phyloP scores from a whole-genome alignment of 768 basidiomycete genomes.

The Termitomyces sp. region DNA sequence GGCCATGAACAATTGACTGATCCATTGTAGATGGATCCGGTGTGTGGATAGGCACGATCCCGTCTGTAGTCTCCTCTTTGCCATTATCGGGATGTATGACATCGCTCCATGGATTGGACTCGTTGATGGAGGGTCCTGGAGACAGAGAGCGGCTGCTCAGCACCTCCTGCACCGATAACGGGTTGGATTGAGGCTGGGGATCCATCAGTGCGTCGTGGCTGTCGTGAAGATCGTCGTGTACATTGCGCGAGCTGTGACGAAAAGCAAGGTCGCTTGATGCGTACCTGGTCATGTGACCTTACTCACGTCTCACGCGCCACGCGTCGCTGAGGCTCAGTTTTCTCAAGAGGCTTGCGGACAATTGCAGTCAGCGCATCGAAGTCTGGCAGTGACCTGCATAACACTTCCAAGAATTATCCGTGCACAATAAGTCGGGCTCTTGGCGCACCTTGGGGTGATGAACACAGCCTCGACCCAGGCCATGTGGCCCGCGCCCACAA shows the following conservation, averaged over 20 bases:
- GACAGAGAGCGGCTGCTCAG: not conserved
- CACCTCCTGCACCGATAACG: not conserved
- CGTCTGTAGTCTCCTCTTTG: slow-evolving; percentile 10
- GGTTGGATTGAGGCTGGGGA: not conserved
- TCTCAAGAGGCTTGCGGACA: too few species aligned
- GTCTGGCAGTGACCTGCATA: too few species aligned
- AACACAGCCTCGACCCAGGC: not conserved
- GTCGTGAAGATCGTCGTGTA: slow-evolving; percentile 11
- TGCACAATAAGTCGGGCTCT: too few species aligned
- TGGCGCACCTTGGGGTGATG: not conserved
- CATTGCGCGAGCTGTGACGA: not conserved
- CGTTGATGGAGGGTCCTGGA: slow-evolving; percentile 14
- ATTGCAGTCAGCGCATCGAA: too few species aligned
- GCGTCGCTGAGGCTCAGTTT: not conserved
- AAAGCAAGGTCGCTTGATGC: not conserved
- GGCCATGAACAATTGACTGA: slow-evolving; percentile 30
- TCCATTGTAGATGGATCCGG: slow-evolving; percentile 42
- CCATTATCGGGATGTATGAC: slow-evolving; percentile 14
- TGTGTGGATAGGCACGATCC: slow-evolving; percentile 22
- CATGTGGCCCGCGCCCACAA: slow-evolving; percentile 6
- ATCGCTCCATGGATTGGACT: slow-evolving; percentile 38
- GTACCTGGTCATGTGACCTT: not conserved
- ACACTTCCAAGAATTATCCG: too few species aligned
- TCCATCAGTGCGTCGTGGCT: slow-evolving; percentile 8
- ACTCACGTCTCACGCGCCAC: not conserved